phyloP scores from a whole-genome alignment of 2,329 filamentous ascomycete genomes.

The Monilinia aucupariae region DNA sequence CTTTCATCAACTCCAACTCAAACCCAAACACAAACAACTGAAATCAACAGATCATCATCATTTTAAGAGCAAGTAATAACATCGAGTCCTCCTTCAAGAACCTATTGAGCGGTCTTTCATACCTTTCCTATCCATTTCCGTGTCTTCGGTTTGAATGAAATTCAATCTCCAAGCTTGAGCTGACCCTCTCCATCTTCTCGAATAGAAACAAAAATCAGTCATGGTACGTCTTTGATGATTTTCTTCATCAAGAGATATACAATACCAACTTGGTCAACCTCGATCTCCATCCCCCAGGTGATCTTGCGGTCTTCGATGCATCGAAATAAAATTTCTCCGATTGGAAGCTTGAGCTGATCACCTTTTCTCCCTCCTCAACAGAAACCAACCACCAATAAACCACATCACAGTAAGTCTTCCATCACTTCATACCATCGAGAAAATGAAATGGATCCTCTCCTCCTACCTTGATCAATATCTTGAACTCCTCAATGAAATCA shows the following conservation, averaged over 20 bases:
- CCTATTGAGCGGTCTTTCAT: background rate
- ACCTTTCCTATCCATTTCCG: background rate
- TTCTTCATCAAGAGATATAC: background rate
- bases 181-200: background rate
- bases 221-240: background rate
- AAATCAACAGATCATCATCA: background rate
- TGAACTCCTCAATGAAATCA: background rate
- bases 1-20: background rate
- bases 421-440: background rate
- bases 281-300: too few species aligned
- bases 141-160: background rate
- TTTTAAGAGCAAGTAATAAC: background rate
- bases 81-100: background rate
- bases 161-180: background rate
- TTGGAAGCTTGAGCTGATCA: background rate
- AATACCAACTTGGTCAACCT: rapidly evolving
- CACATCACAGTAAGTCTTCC: background rate
- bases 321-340: background rate
- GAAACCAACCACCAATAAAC: background rate
- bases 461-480: background rate
- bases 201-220: background rate
- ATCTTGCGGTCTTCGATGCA: background rate
- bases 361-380: background rate
- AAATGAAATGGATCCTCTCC: too few species aligned
- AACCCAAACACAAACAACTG: background rate